phyloP scores from a whole-genome alignment of 352 stramenopile genomes.

The Phytophthora nicotianae region DNA sequence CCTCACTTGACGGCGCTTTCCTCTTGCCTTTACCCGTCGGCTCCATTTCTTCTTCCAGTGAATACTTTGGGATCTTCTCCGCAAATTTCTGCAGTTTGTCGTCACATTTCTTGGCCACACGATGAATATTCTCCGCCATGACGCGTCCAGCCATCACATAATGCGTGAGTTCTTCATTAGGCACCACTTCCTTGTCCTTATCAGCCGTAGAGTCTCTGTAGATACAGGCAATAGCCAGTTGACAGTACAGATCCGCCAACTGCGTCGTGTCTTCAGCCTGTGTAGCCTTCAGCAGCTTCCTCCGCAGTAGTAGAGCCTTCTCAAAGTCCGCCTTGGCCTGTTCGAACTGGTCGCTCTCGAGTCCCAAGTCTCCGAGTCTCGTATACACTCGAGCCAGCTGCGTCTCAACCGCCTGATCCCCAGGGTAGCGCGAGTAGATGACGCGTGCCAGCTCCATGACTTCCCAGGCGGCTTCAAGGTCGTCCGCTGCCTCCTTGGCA shows the following conservation, averaged over 20 bases:
- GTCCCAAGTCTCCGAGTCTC: slow-evolving; percentile 75
- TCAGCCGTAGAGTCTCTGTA: slow-evolving; percentile 63
- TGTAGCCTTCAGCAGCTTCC: slow-evolving; percentile 70
- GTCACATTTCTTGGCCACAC: slow-evolving; percentile 46
- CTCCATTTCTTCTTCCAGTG: slow-evolving; percentile 20
- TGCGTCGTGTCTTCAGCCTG: slow-evolving; percentile 80
- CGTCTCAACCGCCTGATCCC: slow-evolving; percentile 72
- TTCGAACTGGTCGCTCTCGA: slow-evolving; percentile 84
- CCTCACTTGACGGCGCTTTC: slow-evolving; percentile 38
- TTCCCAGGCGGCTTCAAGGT: slow-evolving; percentile 87
- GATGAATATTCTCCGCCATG: slow-evolving; percentile 85
- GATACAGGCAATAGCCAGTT: slow-evolving; percentile 84
- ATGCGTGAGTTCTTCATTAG: slow-evolving; percentile 68
- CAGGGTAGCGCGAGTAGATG: slow-evolving; percentile 76
- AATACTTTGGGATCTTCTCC: slow-evolving; percentile 59
- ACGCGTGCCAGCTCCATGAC: slow-evolving; percentile 86
- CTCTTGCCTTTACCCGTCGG: slow-evolving; percentile 75
- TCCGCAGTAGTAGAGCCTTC: slow-evolving; percentile 70
- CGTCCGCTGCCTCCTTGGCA: slow-evolving; percentile 56
- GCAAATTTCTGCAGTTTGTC: slow-evolving; percentile 59
- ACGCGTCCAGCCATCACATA: slow-evolving; percentile 83
- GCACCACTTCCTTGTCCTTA: slow-evolving; percentile 30
- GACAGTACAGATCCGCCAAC: slow-evolving; percentile 83
- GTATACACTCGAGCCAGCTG: slow-evolving; percentile 84
- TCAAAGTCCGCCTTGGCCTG: slow-evolving; percentile 81